Base-by-base conservation (phyloP, 2,329 filamentous ascomycete species). In the Pseudogymnoascus sp. region DNA sequence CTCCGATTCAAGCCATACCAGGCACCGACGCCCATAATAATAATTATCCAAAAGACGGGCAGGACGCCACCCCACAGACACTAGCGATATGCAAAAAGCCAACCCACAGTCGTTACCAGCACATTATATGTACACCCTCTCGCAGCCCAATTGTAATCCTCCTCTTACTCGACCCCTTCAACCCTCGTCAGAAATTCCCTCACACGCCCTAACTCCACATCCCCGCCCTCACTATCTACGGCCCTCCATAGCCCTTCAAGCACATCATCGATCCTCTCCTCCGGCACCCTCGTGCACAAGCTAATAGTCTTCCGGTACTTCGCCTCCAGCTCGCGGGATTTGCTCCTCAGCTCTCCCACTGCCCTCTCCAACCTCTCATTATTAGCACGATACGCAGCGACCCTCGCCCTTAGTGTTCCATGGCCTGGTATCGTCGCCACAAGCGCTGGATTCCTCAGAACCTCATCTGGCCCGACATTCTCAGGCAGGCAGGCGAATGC, bases 221-320 rank as follows among this genome's bases (percentile, higher is more conserved):
- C 88, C 6, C 85, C 83, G 62, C 82, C 84, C 73, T 97, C 93
- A 71, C 92, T 96, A 76, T 96, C 93, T 2, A 97, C 89, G 1
- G 95, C 95, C 66, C 90, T 86, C 56, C 96, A 84, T 47, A 99
- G 79, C 2, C 86, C 86, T 61, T 91, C 90, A 0, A 97, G 80
- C 61, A 92, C 84, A 64, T 85, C 84, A 69, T 97, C 95, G 13
- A 97, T 89, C 64, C 91, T 65, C 7, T 82, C 81, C 66, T 96
- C 91, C 0, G 85, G 82, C 35, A 93, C 89, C 7, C 86, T 87
- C 0, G 92, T 96, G 73, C 93, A 97, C 11, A 97, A 79, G 62
- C 89, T 86, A 24, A 99, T 91, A 31, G 97, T 90, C 68, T 88
- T 89, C 26, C 92, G 84, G 73, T 97, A 97, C 75, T 95, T 91